Conservation (phyloP, 2,329 filamentous ascomycete species). For the Penicillium sumatraense region DNA sequence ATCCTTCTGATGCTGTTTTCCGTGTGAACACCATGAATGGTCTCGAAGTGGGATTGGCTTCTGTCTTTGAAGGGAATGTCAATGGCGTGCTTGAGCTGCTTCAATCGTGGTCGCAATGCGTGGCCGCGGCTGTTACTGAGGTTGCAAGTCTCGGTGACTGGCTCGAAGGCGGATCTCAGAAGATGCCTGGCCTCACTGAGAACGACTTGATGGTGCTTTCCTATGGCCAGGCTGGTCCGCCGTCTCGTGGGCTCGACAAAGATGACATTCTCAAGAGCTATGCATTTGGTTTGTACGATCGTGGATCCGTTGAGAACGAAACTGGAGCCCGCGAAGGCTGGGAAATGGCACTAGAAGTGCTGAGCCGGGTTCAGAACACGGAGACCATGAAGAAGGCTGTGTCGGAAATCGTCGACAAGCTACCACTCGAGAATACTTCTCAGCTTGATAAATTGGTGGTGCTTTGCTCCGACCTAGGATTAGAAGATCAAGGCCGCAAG, state of each 20-base stretch:
- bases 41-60: slow-evolving; percentile 81
- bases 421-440: slow-evolving; percentile 71
- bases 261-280: slow-evolving; percentile 80
- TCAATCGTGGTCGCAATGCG: slow-evolving; percentile 76
- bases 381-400: slow-evolving; percentile 75
- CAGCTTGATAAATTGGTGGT: slow-evolving; percentile 82
- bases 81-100: slow-evolving; percentile 76
- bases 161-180: slow-evolving; percentile 66
- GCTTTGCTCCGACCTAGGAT: slow-evolving; percentile 76
- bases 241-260: slow-evolving; percentile 64
- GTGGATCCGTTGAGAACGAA: slow-evolving; percentile 38
- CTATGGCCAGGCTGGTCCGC: slow-evolving; percentile 58
- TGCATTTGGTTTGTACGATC: slow-evolving; percentile 63
- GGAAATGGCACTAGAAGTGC: slow-evolving; percentile 83
- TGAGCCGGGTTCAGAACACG: slow-evolving; percentile 78
- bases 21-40: slow-evolving; percentile 75
- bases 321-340: slow-evolving; percentile 69
- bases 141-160: slow-evolving; percentile 82
- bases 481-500: slow-evolving; percentile 77
- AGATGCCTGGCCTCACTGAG: slow-evolving; percentile 71
- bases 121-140: slow-evolving; percentile 80
- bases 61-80: slow-evolving; percentile 79
- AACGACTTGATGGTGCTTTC: slow-evolving; percentile 86
- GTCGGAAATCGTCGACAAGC: slow-evolving; percentile 70
- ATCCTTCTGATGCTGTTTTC: slow-evolving; percentile 65